phyloP scores from a whole-genome alignment of 2,329 filamentous ascomycete species.

The Dichotomopilus funicola region DNA sequence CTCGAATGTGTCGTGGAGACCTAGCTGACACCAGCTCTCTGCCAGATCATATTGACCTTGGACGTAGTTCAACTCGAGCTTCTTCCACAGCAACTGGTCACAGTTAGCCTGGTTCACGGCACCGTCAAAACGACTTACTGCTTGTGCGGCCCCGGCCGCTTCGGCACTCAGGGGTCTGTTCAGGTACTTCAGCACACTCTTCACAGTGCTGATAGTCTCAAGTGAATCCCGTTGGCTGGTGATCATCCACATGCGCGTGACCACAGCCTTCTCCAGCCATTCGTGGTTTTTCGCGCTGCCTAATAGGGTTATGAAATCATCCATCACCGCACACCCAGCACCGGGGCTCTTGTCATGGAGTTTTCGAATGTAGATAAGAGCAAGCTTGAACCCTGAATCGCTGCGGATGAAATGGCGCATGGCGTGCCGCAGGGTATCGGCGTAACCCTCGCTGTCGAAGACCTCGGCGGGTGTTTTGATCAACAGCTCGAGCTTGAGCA shows the following conservation, averaged over 20 bases:
- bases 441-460: conserved; percentile 45
- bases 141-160: conserved; percentile 61
- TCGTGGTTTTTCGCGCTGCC: conserved; percentile 37
- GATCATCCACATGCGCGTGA: conserved; percentile 62
- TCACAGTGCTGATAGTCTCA: conserved; percentile 24
- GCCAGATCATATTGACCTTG: conserved; percentile 48
- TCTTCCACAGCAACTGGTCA: conserved; percentile 74
- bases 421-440: conserved; percentile 53
- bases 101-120: conserved; percentile 4
- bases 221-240: conserved; percentile 39
- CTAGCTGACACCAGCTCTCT: conserved; percentile 65
- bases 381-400: conserved; percentile 55
- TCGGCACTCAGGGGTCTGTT: conserved; percentile 46
- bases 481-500: conserved; percentile 64
- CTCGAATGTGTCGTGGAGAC: conserved; percentile 60
- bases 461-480: conserved; percentile 39
- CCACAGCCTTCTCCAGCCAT: conserved; percentile 63
- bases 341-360: conserved; percentile 50
- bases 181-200: conserved; percentile 38
- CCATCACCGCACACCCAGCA: conserved; percentile 47
- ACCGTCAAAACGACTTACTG: conserved; percentile 38
- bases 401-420: conserved; percentile 54
- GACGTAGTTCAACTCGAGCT: conserved; percentile 53
- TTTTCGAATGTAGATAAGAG: conserved; percentile 63
- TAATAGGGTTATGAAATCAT: conserved; percentile 54